Base-by-base conservation (phyloP, 495 filamentous ascomycete species). In the Penicillium cosmopolitanum region DNA sequence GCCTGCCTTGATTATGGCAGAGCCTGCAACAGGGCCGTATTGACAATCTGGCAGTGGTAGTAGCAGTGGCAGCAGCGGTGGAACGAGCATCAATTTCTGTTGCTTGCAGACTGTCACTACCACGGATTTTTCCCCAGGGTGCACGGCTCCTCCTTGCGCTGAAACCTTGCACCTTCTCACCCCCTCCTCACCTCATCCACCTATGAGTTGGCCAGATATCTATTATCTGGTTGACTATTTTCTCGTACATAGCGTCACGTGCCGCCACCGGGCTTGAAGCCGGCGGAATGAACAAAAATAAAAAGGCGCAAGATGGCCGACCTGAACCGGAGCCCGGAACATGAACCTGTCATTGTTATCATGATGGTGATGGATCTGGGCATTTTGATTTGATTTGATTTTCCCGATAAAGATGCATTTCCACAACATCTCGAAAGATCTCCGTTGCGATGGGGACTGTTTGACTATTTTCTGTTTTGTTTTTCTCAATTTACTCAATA, bases 401-500 rank as follows among this genome's bases (percentile, higher is more conserved):
- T 31, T 4, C 5, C 28, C 0, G 1, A 31, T 4, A 9, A 31
- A 31, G 28, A 31, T 31, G 0, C 28, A 31, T 31, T 31, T 31
- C 1, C 28, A 9, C 28, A 31, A 4, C 28, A 8, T 31, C 28
- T 31, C 28, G 28, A 31, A 31, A 31, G 28, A 31, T 31, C 28
- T 31, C 6, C 8, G 8, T 31, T 31, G 28, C 28, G 28, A 9
- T 31, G 28, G 28, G 8, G 28, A 31, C 5, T 31, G 6, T 31
- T 31, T 31, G 28, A 31, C 28, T 31, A 31, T 25, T 31, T 44
- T 46, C 44, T 21, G n/a, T 56, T 60, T 46, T 21, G 19, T 21
- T 21, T 54, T 55, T 44, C 46, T 60, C 28, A 5, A 16, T 47
- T 57, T 48, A 38, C 40, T 50, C 62, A 76, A 76, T 76, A 76